Evolutionary conservation across 495 filamentous ascomycete genomes (phyloP).

Genomic region (Sabuloglossum arenarium): DNA sequence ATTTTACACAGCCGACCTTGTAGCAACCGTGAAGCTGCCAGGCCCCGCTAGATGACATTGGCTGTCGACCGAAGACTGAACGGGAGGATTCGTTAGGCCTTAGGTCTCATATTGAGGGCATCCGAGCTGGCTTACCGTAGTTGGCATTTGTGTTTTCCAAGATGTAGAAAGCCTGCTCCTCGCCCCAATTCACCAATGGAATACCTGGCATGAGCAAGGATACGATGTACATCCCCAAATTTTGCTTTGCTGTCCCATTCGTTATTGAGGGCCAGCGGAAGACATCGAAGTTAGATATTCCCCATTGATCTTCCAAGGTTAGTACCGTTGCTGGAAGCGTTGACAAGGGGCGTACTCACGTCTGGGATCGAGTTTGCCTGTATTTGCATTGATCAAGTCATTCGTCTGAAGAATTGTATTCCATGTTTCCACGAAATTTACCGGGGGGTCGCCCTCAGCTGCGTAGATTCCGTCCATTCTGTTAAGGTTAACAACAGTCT

Average conservation of each 20-base stretch:
- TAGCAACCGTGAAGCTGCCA: constrained; percentile 57
- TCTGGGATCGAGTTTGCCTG: constrained; percentile 44
- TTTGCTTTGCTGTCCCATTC: constrained; percentile 36
- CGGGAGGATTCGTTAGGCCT: too few species aligned
- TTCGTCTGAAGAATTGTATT: constrained; percentile 38
- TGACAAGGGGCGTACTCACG: constrained; percentile 50
- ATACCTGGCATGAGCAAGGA: constrained; percentile 46
- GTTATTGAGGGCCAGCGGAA: constrained; percentile 50
- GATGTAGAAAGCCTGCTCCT: constrained; percentile 50
- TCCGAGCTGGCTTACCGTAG: too few species aligned
- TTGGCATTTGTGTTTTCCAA: constrained; percentile 45
- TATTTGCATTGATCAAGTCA: constrained; percentile 44
- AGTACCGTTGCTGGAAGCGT: too few species aligned
- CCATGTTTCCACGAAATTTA: constrained; percentile 41
- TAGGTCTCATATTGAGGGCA: too few species aligned
- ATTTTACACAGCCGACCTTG: constrained; percentile 31
- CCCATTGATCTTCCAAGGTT: too few species aligned
- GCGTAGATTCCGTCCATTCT: constrained; percentile 35
- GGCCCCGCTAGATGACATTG: constrained; percentile 42
- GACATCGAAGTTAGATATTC: constrained; percentile 58
- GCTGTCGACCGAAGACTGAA: constrained; percentile 46
- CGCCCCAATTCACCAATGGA: constrained; percentile 43
- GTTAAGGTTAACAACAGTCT: background rate
- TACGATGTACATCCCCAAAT: constrained; percentile 41
- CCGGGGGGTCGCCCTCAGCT: constrained; percentile 35